These are phyloP conservation scores for Trichoderma breve DNA, from an alignment of 2,329 filamentous ascomycete genomes.

Conservation along the genomic window DNA sequence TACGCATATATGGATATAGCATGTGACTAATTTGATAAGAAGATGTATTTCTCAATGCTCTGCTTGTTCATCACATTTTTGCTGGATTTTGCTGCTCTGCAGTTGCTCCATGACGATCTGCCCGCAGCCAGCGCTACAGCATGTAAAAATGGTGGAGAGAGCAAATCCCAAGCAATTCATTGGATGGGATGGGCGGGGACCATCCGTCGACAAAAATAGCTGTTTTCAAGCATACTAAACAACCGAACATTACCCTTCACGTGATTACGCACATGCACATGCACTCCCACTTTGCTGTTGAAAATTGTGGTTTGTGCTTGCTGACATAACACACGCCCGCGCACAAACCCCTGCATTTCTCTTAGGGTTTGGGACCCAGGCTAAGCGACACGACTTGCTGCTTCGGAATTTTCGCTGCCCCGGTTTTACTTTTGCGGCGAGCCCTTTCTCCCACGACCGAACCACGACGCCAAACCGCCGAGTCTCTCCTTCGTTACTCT, in stretches of 20 bases:
- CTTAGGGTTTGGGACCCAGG: constrained; percentile 48
- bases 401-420: constrained; percentile 38
- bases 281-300: not conserved
- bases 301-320: not conserved
- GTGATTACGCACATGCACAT: not conserved
- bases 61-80: not conserved
- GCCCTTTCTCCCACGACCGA: constrained; percentile 32
- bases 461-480: constrained; percentile 30
- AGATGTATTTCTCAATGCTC: not conserved
- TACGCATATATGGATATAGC: no score
- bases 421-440: constrained; percentile 31
- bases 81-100: not conserved
- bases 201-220: not conserved
- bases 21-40: not conserved
- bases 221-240: no score
- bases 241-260: constrained; percentile 3
- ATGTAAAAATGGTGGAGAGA: not conserved
- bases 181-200: not conserved
- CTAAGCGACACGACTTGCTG: constrained; percentile 37
- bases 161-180: not conserved
- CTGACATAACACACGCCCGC: constrained; percentile 2
- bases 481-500: constrained; percentile 34
- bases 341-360: constrained; percentile 19
- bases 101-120: not conserved
- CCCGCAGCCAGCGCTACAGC: not conserved